Conservation (phyloP, 306 rosid genomes). For the Fragaria iinumae region DNA sequence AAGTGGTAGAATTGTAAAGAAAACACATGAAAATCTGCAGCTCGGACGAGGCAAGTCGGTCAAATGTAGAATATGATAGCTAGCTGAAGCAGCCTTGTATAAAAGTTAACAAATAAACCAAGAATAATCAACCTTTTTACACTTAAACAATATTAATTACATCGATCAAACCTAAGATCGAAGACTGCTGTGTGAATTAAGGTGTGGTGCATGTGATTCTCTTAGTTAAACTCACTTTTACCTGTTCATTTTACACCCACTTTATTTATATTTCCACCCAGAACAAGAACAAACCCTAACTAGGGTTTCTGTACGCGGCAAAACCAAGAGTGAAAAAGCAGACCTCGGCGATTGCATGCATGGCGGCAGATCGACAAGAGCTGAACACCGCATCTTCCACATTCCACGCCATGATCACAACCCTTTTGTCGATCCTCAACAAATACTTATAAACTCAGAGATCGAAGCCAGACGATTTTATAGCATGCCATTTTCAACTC, state of each 20-base stretch:
- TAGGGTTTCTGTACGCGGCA: constrained; percentile 1
- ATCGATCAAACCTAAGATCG: not conserved
- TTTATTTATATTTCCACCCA: not conserved
- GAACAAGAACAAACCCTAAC: not conserved
- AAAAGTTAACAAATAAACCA: not conserved
- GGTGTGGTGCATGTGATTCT: not conserved
- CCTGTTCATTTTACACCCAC: not conserved
- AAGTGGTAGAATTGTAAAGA: not conserved
- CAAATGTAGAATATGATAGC: not conserved
- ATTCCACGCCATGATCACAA: constrained; percentile 50
- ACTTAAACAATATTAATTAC: not conserved
- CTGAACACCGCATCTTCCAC: constrained; percentile 53
- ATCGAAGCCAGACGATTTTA: not conserved
- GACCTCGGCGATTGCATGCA: constrained; percentile 47
- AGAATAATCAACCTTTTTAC: not conserved
- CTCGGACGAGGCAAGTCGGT: not conserved
- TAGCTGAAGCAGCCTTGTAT: not conserved
- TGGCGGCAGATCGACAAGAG: constrained; percentile 60
- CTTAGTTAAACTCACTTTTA: not conserved
- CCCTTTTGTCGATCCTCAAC: constrained; percentile 22
- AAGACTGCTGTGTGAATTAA: not conserved
- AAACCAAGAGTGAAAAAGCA: constrained; percentile 5
- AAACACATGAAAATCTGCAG: not conserved
- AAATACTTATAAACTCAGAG: not conserved
- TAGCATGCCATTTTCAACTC: not conserved